phyloP scores from a whole-genome alignment of 495 filamentous ascomycete species.

The Talaromyces nanjingensis region DNA sequence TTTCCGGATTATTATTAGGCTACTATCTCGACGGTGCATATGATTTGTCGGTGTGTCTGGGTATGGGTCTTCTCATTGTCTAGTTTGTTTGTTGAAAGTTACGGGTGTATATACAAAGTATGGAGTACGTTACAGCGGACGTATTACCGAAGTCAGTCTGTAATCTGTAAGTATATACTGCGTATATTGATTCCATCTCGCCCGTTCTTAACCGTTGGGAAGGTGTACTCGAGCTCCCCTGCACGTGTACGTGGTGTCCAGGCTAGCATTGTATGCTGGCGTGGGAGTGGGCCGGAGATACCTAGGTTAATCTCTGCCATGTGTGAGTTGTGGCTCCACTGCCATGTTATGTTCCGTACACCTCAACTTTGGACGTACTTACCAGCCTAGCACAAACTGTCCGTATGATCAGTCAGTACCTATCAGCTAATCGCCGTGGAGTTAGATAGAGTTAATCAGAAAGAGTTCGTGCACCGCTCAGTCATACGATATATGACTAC shows the following conservation, averaged over 20 bases:
- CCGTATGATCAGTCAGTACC: too few relatives aligned
- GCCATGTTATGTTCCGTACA: slow-evolving; percentile 1
- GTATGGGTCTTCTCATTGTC: background rate
- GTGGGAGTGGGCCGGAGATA: background rate
- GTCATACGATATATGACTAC: background rate
- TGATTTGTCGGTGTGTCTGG: slow-evolving; percentile 1
- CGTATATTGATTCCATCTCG: too few relatives aligned
- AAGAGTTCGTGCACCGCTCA: background rate
- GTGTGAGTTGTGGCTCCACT: background rate
- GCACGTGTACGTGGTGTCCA: background rate
- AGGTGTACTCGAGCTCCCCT: background rate
- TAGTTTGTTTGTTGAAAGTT: slow-evolving; percentile 1
- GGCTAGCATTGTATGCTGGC: background rate
- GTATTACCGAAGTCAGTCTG: background rate
- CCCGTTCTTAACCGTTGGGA: background rate
- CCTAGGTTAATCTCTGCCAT: slow-evolving; percentile 1
- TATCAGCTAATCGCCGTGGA: background rate
- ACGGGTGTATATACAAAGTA: background rate
- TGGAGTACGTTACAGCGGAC: background rate
- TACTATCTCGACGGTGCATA: background rate
- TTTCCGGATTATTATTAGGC: background rate
- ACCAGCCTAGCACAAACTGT: too few relatives aligned
- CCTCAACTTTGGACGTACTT: too few relatives aligned
- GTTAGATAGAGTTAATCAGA: background rate
- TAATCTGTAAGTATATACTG: background rate